These are phyloP conservation scores for Coffea humblotiana DNA, from an alignment of 305 asterid species.

Conservation along the genomic window DNA sequence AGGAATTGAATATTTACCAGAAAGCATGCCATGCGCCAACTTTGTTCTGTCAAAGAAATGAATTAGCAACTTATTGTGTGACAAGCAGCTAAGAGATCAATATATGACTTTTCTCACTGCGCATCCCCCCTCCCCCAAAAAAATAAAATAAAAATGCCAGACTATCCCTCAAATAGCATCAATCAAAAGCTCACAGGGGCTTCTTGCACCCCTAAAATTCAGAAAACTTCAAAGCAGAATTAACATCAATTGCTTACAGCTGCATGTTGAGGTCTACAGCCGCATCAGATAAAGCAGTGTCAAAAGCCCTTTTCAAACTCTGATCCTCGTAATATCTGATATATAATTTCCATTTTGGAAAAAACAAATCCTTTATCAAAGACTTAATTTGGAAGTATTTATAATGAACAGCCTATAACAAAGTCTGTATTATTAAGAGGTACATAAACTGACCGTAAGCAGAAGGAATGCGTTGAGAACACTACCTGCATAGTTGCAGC, in stretches of 20 bases:
- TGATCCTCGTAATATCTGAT: slow-evolving; percentile 67
- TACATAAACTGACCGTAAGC: slow-evolving; percentile 59
- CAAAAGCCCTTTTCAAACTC: slow-evolving; percentile 69
- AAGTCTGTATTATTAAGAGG: background rate
- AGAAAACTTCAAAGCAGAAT: background rate
- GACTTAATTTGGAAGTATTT: background rate
- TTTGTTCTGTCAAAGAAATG: slow-evolving; percentile 60
- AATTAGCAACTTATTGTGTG: background rate
- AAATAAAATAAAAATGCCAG: too few relatives aligned
- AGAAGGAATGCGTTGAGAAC: slow-evolving; percentile 77
- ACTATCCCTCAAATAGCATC: too few relatives aligned
- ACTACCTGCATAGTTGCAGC: slow-evolving; percentile 97
- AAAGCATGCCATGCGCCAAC: slow-evolving; percentile 93
- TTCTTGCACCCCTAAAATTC: background rate
- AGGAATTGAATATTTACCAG: slow-evolving; percentile 90
- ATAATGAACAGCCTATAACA: background rate
- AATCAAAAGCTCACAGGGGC: background rate
- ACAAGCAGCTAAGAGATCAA: background rate
- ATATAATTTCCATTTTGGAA: slow-evolving; percentile 17
- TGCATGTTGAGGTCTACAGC: slow-evolving; percentile 89
- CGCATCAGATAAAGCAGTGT: slow-evolving; percentile 87
- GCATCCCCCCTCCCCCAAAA: too few relatives aligned
- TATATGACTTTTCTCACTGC: background rate
- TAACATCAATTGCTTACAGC: slow-evolving; percentile 64
- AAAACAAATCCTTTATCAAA: slow-evolving; percentile 11